Base-by-base conservation (phyloP, 2,329 filamentous ascomycete genomes). In the Verticillium zaregamsianum region DNA sequence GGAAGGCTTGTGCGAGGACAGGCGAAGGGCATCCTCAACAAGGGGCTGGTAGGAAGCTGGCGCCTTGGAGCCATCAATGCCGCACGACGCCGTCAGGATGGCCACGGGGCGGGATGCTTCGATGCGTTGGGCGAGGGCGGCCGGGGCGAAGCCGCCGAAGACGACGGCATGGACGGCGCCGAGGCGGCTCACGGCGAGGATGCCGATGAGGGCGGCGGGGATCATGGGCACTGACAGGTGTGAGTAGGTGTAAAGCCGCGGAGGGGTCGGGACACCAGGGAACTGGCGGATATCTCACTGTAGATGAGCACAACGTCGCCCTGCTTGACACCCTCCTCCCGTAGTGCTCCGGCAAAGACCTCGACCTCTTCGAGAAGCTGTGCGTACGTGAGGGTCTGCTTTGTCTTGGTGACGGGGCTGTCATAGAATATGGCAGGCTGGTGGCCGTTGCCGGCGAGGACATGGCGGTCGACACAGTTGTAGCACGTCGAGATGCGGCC, bases 281-380 rank as follows among this genome's bases (percentile, higher is more conserved):
- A 49, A 55, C 1, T 33, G 20, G 12, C 14, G 8, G 28, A 52
- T 28, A 75, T 12, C 86, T 72, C 75, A 91, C 90, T 97, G 75
- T 97, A 98, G 32, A 97, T 85, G 65, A 97, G 82, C 6, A 97
- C 92, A 1, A 95, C 90, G 77, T 97, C 91, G 1, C 93, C 93
- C 74, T 86, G 92, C 67, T 82, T 82, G 5, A 97, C 90, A 0
- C 93, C 93, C 69, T 94, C 88, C 72, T 95, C 91, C 61, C 89
- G 80, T 69, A 98, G 75, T 2, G 93, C 92, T 0, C 91, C 93
- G 0, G 93, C 93, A 58, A 96, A 83, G 5, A 87, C 84, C 73
- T 94, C 89, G 2, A 97, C 91, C 71, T 97, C 91, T 9, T 87
- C 80, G 31, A 95, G 84, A 55, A 98, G 78, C 74, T 91, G 80